Evolutionary conservation across 2,329 filamentous ascomycete species (phyloP).

Genomic region (Penicillium sp.): DNA sequence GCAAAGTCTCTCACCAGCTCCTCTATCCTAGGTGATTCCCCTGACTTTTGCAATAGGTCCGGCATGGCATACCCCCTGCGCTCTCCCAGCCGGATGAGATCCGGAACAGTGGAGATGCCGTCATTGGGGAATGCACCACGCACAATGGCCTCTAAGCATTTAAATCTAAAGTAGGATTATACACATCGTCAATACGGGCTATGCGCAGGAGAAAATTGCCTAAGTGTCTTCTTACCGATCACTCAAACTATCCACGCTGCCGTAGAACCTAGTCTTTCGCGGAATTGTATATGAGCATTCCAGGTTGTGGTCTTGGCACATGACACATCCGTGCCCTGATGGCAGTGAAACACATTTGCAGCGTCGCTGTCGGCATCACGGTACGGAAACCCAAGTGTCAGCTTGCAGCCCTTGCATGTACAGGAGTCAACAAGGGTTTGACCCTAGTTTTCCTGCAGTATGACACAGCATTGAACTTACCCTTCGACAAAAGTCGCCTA

Average conservation of each 20-base stretch:
- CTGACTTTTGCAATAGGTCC: conserved; percentile 12
- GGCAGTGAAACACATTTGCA: conserved; percentile 38
- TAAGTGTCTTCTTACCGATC: conserved; percentile 27
- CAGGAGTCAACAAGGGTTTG: background rate
- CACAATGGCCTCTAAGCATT: conserved; percentile 39
- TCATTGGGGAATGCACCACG: conserved; percentile 36
- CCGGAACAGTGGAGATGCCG: conserved; percentile 25
- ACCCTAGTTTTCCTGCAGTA: conserved; percentile 1
- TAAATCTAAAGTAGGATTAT: conserved; percentile 2
- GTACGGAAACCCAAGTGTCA: background rate
- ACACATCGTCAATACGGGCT: background rate
- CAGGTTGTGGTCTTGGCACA: conserved; percentile 34
- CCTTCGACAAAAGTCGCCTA: conserved; percentile 39
- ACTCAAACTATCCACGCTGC: conserved; percentile 38
- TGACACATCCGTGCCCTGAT: conserved; percentile 29
- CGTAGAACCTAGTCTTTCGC: conserved; percentile 40
- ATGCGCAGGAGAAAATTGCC: background rate
- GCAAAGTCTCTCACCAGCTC: conserved; percentile 4
- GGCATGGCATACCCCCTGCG: conserved; percentile 38
- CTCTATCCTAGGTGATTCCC: conserved; percentile 4
- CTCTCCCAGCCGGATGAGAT: conserved; percentile 32
- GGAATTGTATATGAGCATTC: conserved; percentile 36
- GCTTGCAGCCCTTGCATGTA: background rate
- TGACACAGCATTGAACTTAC: conserved; percentile 30
- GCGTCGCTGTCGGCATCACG: conserved; percentile 24